These are phyloP conservation scores for Hypoxylon sp. DNA, from an alignment of 2,329 filamentous ascomycete species.

Conservation along the genomic window DNA sequence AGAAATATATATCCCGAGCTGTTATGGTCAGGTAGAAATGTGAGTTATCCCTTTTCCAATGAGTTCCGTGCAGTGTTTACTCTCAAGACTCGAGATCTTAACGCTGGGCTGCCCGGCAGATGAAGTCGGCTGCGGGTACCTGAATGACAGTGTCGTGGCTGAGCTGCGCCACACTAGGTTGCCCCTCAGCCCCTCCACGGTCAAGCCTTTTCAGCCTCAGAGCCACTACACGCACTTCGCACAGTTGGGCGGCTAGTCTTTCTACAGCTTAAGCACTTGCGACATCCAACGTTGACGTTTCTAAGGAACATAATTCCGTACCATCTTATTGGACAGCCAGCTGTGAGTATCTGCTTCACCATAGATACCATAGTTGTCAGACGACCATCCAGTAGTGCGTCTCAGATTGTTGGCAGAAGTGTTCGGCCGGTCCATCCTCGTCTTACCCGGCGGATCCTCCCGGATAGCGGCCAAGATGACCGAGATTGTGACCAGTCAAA, in stretches of 20 bases:
- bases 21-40: too few species aligned
- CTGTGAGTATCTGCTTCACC: neutral
- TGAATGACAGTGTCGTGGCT: neutral
- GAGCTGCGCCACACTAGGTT: neutral
- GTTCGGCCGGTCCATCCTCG: constrained; percentile 10
- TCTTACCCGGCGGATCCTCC: constrained; percentile 8
- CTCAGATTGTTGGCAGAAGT: neutral
- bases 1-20: too few species aligned
- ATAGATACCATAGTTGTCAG: neutral
- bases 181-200: neutral
- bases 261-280: too few species aligned
- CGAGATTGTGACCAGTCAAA: constrained; percentile 55
- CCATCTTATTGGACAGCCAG: neutral
- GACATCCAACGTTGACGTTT: too few species aligned
- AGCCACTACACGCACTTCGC: too few species aligned
- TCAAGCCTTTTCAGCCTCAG: neutral
- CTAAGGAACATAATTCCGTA: neutral
- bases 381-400: neutral
- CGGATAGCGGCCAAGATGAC: constrained; percentile 49
- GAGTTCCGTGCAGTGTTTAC: too few species aligned
- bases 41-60: too few species aligned
- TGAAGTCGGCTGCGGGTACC: neutral
- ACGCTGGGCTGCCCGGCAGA: neutral
- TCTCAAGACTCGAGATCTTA: too few species aligned
- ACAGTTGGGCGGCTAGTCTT: too few species aligned